Percentiles rank a stretch among this genome's conserved stretches.
phyloP scores from a whole-genome alignment of 495 filamentous ascomycete genomes.

The Sordaria brevicollis region DNA sequence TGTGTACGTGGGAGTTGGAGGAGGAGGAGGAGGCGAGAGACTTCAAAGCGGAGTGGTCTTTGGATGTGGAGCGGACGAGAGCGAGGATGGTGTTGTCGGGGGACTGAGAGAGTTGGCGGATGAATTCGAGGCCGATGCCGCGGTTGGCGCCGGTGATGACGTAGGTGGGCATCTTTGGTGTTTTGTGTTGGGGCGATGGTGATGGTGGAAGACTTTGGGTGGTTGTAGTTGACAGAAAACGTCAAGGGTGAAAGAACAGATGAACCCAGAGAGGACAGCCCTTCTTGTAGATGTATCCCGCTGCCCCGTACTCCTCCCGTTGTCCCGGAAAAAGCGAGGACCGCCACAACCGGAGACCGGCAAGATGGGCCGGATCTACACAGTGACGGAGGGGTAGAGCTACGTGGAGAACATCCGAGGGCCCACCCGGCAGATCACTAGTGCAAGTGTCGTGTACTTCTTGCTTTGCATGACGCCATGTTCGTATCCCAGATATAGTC shows the following conservation, averaged over 20 bases:
- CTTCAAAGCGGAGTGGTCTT: conserved; percentile 22
- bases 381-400: not conserved
- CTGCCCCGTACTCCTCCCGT: too few relatives aligned
- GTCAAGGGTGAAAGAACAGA: not conserved
- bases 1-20: too few relatives aligned
- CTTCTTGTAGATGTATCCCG: too few relatives aligned
- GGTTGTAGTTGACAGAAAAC: not conserved
- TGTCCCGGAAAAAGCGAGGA: too few relatives aligned
- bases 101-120: conserved; percentile 38
- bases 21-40: conserved; percentile 17
- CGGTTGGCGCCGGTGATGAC: conserved; percentile 47
- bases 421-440: not conserved
- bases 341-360: not conserved
- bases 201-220: not conserved
- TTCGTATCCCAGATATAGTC: too few relatives aligned
- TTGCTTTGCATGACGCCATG: not conserved
- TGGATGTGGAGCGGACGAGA: conserved; percentile 28
- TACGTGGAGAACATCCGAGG: not conserved
- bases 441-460: too few relatives aligned
- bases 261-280: not conserved
- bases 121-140: conserved; percentile 45
- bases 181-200: not conserved
- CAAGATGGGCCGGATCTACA: not conserved
- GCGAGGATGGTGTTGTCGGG: conserved; percentile 41
- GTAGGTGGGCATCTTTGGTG: conserved; percentile 36